Conservation (phyloP, 1,139 yeast species). For the Debaryomycetaceae sp. region DNA sequence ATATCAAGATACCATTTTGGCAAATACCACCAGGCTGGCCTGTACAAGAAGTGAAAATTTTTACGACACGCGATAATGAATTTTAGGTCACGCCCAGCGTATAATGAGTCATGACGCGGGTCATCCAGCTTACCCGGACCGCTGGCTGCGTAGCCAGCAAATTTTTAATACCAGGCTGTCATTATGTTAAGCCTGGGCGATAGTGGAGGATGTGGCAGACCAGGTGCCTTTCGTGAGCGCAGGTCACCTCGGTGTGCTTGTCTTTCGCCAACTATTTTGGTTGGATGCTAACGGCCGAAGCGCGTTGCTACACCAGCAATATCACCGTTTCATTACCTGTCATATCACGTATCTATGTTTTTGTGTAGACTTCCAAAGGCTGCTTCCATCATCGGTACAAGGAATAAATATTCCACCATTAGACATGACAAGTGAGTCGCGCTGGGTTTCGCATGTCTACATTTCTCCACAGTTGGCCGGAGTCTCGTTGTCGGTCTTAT, state of each 20-base stretch:
- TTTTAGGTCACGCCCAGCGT: not conserved
- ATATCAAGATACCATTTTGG: too few species aligned
- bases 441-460: too few species aligned
- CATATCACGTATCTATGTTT: not conserved
- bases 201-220: too few species aligned
- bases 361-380: not conserved
- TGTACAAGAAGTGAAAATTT: not conserved
- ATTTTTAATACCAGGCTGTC: not conserved
- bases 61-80: not conserved
- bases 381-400: too few species aligned
- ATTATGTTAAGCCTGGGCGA: not conserved
- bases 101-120: not conserved
- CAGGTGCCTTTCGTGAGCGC: too few species aligned
- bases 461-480: not conserved
- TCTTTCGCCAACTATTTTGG: too few species aligned
- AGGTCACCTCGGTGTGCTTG: too few species aligned
- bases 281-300: too few species aligned
- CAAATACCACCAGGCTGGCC: not conserved
- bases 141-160: not conserved
- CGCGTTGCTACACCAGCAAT: not conserved
- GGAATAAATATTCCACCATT: too few species aligned
- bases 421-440: too few species aligned
- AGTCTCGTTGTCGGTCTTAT: not conserved
- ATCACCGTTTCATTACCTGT: not conserved
- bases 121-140: not conserved